phyloP scores from a whole-genome alignment of 192 early-diverging fungal genomes.

The Dissophora ornata region DNA sequence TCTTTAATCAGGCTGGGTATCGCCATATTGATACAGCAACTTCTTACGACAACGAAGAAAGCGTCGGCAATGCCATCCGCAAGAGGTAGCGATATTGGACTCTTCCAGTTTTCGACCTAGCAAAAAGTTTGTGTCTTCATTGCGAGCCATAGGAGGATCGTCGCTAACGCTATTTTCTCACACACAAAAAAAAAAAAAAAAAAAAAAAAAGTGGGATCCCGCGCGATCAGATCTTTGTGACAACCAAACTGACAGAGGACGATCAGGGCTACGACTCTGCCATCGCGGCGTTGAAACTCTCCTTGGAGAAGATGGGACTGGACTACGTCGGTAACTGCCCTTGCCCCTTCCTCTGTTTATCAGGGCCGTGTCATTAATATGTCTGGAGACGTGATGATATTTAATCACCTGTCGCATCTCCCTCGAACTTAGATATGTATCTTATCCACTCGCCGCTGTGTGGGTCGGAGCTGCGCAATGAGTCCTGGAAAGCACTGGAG shows the following conservation, averaged over 20 bases:
- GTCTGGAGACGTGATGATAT: too few relatives aligned
- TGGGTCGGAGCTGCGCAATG: conserved; percentile 54
- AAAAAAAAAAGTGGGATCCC: conserved; percentile 60
- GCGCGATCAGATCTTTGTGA: conserved; percentile 69
- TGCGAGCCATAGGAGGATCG: too few relatives aligned
- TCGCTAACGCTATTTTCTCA: too few relatives aligned
- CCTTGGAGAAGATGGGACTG: conserved; percentile 62
- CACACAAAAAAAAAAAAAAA: too few relatives aligned
- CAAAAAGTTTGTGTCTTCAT: too few relatives aligned
- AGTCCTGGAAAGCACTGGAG: conserved; percentile 65
- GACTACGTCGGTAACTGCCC: conserved; percentile 61
- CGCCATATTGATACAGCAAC: conserved; percentile 68
- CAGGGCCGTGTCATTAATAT: too few relatives aligned
- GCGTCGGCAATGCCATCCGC: conserved; percentile 58
- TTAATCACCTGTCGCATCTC: neutral
- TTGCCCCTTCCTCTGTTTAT: too few relatives aligned
- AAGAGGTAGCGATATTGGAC: conserved; percentile 46
- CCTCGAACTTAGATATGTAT: conserved; percentile 57
- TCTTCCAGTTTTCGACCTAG: too few relatives aligned
- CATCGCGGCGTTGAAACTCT: conserved; percentile 61
- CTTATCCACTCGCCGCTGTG: conserved; percentile 69
- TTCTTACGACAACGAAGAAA: conserved; percentile 57
- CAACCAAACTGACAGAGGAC: conserved; percentile 70
- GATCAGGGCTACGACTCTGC: conserved; percentile 65
- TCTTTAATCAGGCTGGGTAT: conserved; percentile 56